Evolutionary conservation across 140 eudicot species (phyloP), one percentile per base, ranked within the genome.

Genomic region (Bidens hawaiensis): DNA sequence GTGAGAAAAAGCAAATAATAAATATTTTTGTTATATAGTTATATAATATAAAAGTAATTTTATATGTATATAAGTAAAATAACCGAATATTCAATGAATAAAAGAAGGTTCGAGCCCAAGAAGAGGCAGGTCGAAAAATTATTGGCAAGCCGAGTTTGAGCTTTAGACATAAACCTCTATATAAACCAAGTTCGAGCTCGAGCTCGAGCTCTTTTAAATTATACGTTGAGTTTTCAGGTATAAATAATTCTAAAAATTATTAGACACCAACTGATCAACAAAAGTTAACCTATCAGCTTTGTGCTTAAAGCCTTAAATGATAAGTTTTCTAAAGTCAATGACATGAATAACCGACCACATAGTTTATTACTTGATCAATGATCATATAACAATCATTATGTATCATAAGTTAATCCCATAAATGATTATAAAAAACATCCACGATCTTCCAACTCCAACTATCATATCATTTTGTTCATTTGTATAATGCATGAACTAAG

Each of bases 401-500:
- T 38, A 38, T 46, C 24, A 46, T 46, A 16, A 38, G 45, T 38
- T 0, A 38, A 52, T 24, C 5, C 19, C 18, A 47, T 52, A 27
- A 54, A 26, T 26, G 23, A 54, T 27, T 54, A 54, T 52, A 52
- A 6, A 15, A 14, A 52, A 52, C 60, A 25, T 52, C 40, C 61
- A 54, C 61, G 61, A 54, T 54, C 61, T 54, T 54, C 40, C 61
- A 54, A 54, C 61, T 53, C 14, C 23, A 26, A 54, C 24, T 8
- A 27, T 27, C 61, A 54, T n/a, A 27, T 54, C 41, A 54, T 54
- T 54, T n/a, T 54, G 6, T 6, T 6, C 61, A 54, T 54, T 54
- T 54, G 26, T 54, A 22, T 54, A 54, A 54, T 54, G 24, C 61
- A 27, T 26, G 61, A 27, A 54, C 61, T 27, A 26, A 54, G 40